phyloP scores from a whole-genome alignment of 1,284 basidiomycete genomes.

The Inonotus hispidus region DNA sequence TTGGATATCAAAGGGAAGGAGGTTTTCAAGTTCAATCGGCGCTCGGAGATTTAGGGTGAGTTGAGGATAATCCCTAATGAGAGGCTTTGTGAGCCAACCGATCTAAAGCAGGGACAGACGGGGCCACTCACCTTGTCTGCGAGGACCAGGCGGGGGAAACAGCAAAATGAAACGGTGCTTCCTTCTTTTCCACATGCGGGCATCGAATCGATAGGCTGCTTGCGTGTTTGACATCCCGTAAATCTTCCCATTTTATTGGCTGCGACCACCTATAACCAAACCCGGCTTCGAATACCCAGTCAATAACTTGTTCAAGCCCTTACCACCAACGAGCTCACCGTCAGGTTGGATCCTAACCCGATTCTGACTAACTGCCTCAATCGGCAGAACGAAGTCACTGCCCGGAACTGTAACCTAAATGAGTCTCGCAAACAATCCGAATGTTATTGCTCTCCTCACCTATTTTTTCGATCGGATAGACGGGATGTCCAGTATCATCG shows the following conservation, averaged over 20 bases:
- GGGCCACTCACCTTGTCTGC: conserved; percentile 39
- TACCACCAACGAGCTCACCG: conserved; percentile 47
- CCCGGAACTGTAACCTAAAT: conserved; percentile 56
- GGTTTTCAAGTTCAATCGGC: conserved; percentile 94
- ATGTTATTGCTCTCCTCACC: conserved; percentile 37
- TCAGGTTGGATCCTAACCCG: conserved; percentile 89
- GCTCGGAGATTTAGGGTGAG: conserved; percentile 87
- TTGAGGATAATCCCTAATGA: conserved; percentile 72
- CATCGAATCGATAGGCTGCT: conserved; percentile 65
- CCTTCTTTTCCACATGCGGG: conserved; percentile 73
- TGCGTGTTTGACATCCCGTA: conserved; percentile 32
- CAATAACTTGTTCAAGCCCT: conserved; percentile 3
- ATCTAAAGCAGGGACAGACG: background rate
- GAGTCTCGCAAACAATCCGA: background rate
- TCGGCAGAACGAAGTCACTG: conserved; percentile 86
- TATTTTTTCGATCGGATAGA: conserved; percentile 82
- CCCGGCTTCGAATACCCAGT: conserved; percentile 54
- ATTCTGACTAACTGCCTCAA: conserved; percentile 84
- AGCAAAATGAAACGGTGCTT: conserved; percentile 95
- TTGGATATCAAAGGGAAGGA: conserved; percentile 93
- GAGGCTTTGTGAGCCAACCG: background rate
- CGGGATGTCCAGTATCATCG: conserved; percentile 79
- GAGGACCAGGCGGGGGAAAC: conserved; percentile 76
- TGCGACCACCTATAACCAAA: conserved; percentile 94
- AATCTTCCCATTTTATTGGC: conserved; percentile 89